Evolutionary conservation across 257 asterid genomes (phyloP).

Genomic region (Nicotiana attenuata): DNA sequence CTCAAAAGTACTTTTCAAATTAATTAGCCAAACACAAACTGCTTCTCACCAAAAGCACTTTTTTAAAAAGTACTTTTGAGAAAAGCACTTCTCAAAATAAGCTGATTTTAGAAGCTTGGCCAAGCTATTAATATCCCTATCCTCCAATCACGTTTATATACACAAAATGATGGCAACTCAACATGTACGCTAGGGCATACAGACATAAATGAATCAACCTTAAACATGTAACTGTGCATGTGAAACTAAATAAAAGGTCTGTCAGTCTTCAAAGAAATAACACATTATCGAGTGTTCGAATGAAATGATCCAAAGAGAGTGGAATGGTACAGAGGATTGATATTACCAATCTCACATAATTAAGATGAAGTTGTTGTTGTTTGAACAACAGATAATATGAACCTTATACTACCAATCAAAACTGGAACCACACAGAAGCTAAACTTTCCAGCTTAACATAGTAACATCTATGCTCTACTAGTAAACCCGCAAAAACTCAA

Average conservation of each 20-base stretch:
- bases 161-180: neutral
- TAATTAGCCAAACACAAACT: no score
- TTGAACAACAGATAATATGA: neutral
- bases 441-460: neutral
- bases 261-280: neutral
- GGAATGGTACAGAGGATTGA: neutral
- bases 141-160: neutral
- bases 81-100: no score
- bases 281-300: neutral
- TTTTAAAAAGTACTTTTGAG: no score
- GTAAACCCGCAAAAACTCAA: neutral
- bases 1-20: no score
- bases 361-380: neutral
- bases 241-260: neutral
- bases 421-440: neutral
- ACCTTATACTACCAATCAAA: neutral
- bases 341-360: neutral
- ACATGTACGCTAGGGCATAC: neutral
- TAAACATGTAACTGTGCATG: neutral
- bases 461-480: neutral
- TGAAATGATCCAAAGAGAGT: neutral
- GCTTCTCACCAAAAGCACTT: no score
- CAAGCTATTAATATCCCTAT: neutral
- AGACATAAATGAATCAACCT: neutral
- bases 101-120: no score